Evolutionary conservation across 208 protist genomes (phyloP), one percentile per base, ranked within the genome.

Genomic region (Wallacemonas collosoma): DNA sequence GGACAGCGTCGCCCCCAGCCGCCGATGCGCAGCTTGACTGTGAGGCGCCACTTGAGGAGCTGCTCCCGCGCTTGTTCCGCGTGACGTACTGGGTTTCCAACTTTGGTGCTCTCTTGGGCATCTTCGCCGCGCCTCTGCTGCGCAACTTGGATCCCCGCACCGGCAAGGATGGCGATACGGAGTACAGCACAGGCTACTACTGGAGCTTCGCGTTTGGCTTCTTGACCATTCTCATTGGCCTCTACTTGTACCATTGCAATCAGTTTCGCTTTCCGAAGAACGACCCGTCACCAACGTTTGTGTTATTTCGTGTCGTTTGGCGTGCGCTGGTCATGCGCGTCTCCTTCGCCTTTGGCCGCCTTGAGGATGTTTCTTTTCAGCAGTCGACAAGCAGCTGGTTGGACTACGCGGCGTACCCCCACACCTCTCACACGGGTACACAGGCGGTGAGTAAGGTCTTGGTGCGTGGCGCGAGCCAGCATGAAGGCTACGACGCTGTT

Each of bases 161-260:
- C 26, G 43, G 80, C 35, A 39, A 44, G 6, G 67, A 72, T 12
- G 87, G 75, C n/a, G 77, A 74, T n/a, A 64, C 66, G 14, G 43
- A 47, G 45, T 75, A 81, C 70, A 83, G 79, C 15, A 83, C 82
- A 1, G 87, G 87, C n/a, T 92, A 92, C 74, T 92, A 92, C 75
- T 81, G 77, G 74, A 81, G 81, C 50, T 89, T 86, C 68, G 51
- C 75, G 7, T 50, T 86, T 4, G 82, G 81, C 1, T 57, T 83
- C 17, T 3, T 68, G n/a, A 76, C 82, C n/a, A 81, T 86, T 53
- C 35, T 76, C 11, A 14, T 82, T 0, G 87, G 84, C 15, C 65
- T 77, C 6, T 71, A 45, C 56, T 3, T 54, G 4, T 75, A 58
- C 71, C 82, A 76, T 66, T 2, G 11, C 38, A 65, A 65, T 35